Base-by-base conservation (phyloP, 805 yeast genomes). In the Candida adriatica region DNA sequence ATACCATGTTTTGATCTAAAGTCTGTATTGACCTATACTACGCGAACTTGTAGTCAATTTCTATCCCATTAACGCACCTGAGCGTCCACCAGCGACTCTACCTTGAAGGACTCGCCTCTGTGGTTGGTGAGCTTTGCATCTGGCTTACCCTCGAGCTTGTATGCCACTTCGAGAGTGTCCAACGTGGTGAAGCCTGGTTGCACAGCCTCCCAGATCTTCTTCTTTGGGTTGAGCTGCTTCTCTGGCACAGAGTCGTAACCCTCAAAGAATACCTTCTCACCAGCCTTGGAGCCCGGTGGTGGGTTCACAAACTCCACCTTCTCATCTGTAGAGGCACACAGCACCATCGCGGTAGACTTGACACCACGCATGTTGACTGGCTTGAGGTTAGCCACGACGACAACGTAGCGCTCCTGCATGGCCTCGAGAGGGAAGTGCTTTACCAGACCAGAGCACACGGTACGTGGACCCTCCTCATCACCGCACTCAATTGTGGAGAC, bases 351-450 rank as follows among this genome's bases (percentile, higher is more conserved):
- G 31, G 77, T 66, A 8, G 96, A 87, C 59, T 86, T 86, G 54
- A 92, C 77, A 45, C 98, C 97, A 66, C 98, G 81, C 99, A 92
- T 92, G 53, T 79, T 79, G 25, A 88, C 98, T 13, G 98, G 98
- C 67, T 92, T 92, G 63, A 92, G 74, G 69, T 94, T 94, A 49
- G 96, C 95, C 50, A 92, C 87, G 35, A 81, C 80, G 27, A 92
- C 81, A 30, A 90, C 94, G 50, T 73, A 73, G 59, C 97, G 80
- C 60, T 85, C 75, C 72, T 92, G 98, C 95, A 92, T 81, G 26
- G 82, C 94, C 64, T 92, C 97, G 43, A 94, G 59, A 24, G 95
- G 79, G 55, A 84, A 71, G 62, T 83, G 77, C 48, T 85, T 85
- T 42, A 87, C 96, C 51, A 92, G 70, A 48, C 99, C 99, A 9